These are phyloP conservation scores for Canavalia gladiata DNA, from an alignment of 306 rosid species.

Conservation along the genomic window DNA sequence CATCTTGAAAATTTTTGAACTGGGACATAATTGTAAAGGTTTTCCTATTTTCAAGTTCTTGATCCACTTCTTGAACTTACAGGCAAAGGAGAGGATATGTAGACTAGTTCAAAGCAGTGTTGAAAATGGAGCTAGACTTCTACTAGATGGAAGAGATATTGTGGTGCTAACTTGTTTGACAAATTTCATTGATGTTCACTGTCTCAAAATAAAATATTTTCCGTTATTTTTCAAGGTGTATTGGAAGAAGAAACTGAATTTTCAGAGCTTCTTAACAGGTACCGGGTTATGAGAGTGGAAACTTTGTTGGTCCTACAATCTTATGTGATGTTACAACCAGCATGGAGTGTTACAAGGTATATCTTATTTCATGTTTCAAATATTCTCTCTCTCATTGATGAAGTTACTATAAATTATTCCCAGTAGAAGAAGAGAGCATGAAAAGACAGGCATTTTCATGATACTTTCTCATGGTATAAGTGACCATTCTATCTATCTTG, in stretches of 20 bases:
- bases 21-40: conserved; percentile 3
- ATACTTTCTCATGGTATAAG: neutral
- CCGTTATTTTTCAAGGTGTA: neutral
- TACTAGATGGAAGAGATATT: conserved; percentile 74
- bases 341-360: conserved; percentile 79
- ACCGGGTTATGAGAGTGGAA: conserved; percentile 76
- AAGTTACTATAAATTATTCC: neutral
- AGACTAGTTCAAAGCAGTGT: conserved; percentile 65
- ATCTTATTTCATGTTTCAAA: conserved; percentile 25
- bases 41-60: conserved; percentile 11
- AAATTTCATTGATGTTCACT: conserved; percentile 17
- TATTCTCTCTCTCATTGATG: conserved; percentile 2
- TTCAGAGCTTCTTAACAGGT: conserved; percentile 55
- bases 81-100: conserved; percentile 70
- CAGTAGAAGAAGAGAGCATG: conserved; percentile 43
- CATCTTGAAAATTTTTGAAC: neutral
- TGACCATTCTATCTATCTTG: conserved; percentile 38
- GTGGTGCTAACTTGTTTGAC: conserved; percentile 55
- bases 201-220: conserved; percentile 7
- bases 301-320: conserved; percentile 76
- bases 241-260: conserved; percentile 32
- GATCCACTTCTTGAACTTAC: conserved; percentile 39
- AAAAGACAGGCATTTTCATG: conserved; percentile 52
- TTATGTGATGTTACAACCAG: conserved; percentile 65
- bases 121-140: conserved; percentile 72